Evolutionary conservation across 2,329 filamentous ascomycete species (phyloP), one percentile per base, ranked within the genome.

Genomic region (Drechslerella stenobrocha): DNA sequence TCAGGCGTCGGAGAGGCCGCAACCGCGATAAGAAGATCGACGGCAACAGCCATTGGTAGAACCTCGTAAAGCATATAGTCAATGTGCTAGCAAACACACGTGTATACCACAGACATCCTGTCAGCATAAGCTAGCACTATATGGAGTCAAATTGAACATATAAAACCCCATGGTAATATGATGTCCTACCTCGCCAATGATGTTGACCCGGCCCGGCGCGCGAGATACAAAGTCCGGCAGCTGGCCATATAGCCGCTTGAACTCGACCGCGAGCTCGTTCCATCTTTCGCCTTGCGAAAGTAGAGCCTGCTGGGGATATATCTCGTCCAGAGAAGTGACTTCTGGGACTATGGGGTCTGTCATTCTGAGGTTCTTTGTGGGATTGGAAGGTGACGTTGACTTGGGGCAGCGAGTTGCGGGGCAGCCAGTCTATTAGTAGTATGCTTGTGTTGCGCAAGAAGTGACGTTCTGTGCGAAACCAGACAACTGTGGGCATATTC

Each of bases 41-140:
- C 88, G 3, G 88, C 90, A 72, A 97, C 90, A 70, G 92, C 93
- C 85, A 96, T 96, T 52, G 93, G 93, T 22, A 98, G 82, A 65
- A 96, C 91, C 73, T 93, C 87, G 80, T 97, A 98, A 18, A 98
- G 84, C 11, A 90, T 96, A 79, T 98, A 98, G 80, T 98, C 93
- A 74, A 98, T 96, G 79, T 98, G 93, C 81, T 73, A 46, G 8
- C n/a, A 30, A 40, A 11, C 35, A 52, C 23, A 50, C n/a, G 24
- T 18, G n/a, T 30, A 46, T 44, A 13, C n/a, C n/a, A n/a, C n/a
- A n/a, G n/a, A n/a, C n/a, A n/a, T n/a, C n/a, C n/a, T 20, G 32
- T 45, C 20, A 23, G 32, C 32, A 37, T 7, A 30, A 45, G 22
- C 15, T 28, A 30, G 8, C 23, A 15, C 5, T 9, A 47, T 23